phyloP scores from a whole-genome alignment of 2,329 filamentous ascomycete genomes.

The Eurotiales sp. region DNA sequence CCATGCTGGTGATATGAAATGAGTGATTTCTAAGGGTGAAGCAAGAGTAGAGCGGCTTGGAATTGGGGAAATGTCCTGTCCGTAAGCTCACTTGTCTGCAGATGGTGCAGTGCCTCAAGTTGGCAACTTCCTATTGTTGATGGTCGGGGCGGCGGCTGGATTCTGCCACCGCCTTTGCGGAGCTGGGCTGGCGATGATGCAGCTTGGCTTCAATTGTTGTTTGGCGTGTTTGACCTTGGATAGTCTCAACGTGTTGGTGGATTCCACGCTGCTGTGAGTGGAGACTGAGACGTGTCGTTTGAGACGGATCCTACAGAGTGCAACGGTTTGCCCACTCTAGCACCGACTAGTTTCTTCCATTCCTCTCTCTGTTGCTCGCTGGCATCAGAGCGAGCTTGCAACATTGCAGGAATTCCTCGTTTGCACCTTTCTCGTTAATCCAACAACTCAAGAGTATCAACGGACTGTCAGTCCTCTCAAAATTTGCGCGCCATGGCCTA shows the following conservation, averaged over 20 bases:
- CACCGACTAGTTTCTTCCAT: neutral
- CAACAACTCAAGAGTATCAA: neutral
- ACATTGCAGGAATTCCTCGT: neutral
- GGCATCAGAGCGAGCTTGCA: neutral
- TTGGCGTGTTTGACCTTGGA: neutral
- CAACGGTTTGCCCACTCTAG: neutral
- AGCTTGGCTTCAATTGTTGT: neutral
- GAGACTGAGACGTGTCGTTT: neutral
- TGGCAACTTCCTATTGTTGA: constrained; percentile 12
- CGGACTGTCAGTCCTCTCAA: neutral
- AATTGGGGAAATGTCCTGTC: no score
- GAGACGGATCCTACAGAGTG: neutral
- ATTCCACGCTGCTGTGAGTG: neutral
- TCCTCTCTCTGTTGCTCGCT: neutral
- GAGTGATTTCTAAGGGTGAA: constrained; percentile 1
- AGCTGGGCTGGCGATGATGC: constrained; percentile 9
- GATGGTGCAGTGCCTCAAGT: neutral
- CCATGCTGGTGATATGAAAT: constrained; percentile 56
- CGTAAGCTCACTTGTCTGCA: no score
- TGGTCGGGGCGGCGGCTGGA: neutral
- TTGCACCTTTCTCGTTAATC: neutral
- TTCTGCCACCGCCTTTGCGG: constrained; percentile 16
- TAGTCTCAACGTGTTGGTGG: neutral
- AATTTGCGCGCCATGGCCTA: constrained; percentile 67
- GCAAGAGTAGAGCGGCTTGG: no score